Evolutionary conservation across 2,329 filamentous ascomycete genomes (phyloP).

Genomic region (Seiridium cupressi): DNA sequence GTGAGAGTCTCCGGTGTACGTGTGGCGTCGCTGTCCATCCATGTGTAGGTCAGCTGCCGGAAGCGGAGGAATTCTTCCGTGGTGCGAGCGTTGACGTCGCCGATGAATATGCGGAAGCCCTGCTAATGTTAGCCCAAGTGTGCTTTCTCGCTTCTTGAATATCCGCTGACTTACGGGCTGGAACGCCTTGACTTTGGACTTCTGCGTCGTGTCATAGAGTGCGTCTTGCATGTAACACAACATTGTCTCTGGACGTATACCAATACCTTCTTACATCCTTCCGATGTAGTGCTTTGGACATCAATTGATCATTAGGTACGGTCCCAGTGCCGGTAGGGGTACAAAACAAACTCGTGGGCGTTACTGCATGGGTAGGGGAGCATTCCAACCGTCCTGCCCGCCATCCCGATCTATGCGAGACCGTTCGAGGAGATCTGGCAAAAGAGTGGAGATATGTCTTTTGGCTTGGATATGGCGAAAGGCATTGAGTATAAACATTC

Average conservation of each 20-base stretch:
- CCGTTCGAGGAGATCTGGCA: no score
- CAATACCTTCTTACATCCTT: no score
- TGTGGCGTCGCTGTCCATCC: conserved; percentile 21
- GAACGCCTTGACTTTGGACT: conserved; percentile 37
- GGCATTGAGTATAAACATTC: no score
- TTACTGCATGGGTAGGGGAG: no score
- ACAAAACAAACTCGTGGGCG: no score
- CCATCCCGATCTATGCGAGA: no score
- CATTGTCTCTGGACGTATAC: conserved; percentile 18
- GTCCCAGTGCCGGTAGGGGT: no score
- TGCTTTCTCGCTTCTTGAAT: not conserved
- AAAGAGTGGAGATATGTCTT: no score
- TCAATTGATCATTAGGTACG: no score
- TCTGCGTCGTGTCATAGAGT: conserved; percentile 19
- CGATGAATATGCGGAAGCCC: conserved; percentile 48
- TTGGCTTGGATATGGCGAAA: no score
- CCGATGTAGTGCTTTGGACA: no score
- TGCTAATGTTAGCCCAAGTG: conserved; percentile 9
- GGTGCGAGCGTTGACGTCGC: conserved; percentile 30
- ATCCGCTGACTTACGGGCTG: conserved; percentile 25
- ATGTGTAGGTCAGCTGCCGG: conserved; percentile 28
- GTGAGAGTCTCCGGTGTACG: conserved; percentile 38
- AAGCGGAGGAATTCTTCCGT: conserved; percentile 26
- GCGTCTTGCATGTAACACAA: conserved; percentile 26
- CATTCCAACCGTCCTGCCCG: no score